Base-by-base conservation (phyloP, 2,329 filamentous ascomycete genomes). In the Colletotrichum eremochloae region DNA sequence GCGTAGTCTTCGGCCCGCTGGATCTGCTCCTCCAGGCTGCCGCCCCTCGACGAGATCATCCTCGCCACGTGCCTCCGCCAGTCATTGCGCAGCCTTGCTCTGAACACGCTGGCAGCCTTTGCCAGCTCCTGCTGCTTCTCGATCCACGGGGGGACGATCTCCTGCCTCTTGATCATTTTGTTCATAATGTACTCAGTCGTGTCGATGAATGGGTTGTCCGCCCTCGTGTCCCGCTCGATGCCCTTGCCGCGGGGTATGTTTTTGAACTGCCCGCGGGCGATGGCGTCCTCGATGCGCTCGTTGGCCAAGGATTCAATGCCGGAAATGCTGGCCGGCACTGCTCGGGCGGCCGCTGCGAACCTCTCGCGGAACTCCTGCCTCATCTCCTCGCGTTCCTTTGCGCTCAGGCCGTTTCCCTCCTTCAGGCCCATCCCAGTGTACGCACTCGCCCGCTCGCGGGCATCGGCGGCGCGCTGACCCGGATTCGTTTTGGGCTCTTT, bases 151-250 rank as follows among this genome's bases (percentile, higher is more conserved):
- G 96, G 96, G 0, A 97, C 94, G 72, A 98, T 94, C 29, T 97
- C 95, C 81, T 99, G 96, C 71, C 93, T 92, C 83, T 98, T 94
- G 74, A 99, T 98, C 85, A 98, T 98, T 83, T 97, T 96, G 83
- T 99, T 98, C 92, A 98, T 93, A 77, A 98, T 94, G 80, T 98
- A 98, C 82, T 98, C 96, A 0, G 96, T 98, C 0, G 96, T 98
- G 79, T 98, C 94, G 69, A 98, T 90, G 78, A 97, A 98, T 0
- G 96, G 95, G 76, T 93, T 97, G 76, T 92, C 92, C 1, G 94
- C 93, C 75, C 94, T 91, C 63, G 93, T 85, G 76, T 98, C 95
- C n/a, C 92, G 85, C 80, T 95, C 90, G n/a, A 96, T 86, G 7
- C 90, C 91, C 76, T 92, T 92, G 0, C 96, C 96, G 2, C 95